phyloP scores from a whole-genome alignment of 495 filamentous ascomycete genomes.

The Penicillium fimorum region DNA sequence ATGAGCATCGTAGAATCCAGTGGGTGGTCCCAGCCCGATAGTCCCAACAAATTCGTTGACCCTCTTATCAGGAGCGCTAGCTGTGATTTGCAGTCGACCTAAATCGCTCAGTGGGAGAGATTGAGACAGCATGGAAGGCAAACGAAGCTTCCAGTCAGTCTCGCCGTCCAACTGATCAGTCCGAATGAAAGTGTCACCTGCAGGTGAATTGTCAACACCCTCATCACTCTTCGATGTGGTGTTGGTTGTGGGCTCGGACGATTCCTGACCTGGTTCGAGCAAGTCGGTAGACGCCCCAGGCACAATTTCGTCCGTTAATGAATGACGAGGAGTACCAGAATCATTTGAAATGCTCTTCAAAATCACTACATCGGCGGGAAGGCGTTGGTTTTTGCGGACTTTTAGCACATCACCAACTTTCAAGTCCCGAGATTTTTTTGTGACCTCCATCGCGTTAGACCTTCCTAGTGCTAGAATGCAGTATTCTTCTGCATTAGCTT shows the following conservation, averaged over 20 bases:
- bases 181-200: constrained; percentile 91
- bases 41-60: constrained; percentile 94
- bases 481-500: constrained; percentile 92
- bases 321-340: constrained; percentile 23
- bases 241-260: constrained; percentile 15
- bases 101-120: constrained; percentile 64
- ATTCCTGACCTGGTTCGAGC: constrained; percentile 24
- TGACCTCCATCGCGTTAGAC: constrained; percentile 51
- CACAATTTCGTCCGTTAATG: constrained; percentile 15
- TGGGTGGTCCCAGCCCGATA: constrained; percentile 57
- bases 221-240: constrained; percentile 11
- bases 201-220: constrained; percentile 26
- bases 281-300: constrained; percentile 21
- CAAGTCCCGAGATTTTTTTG: constrained; percentile 81
- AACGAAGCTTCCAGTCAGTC: constrained; percentile 96
- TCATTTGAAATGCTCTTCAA: constrained; percentile 79
- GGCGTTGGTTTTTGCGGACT: constrained; percentile 82
- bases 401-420: constrained; percentile 95
- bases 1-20: constrained; percentile 43
- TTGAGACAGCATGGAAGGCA: constrained; percentile 84
- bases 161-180: constrained; percentile 98
- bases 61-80: constrained; percentile 82
- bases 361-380: constrained; percentile 93
- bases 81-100: constrained; percentile 70
- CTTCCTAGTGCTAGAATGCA: constrained; percentile 68